Evolutionary conservation across 129 eudicot genomes (phyloP), one percentile per base, ranked within the genome.

Genomic region (Centella asiatica): DNA sequence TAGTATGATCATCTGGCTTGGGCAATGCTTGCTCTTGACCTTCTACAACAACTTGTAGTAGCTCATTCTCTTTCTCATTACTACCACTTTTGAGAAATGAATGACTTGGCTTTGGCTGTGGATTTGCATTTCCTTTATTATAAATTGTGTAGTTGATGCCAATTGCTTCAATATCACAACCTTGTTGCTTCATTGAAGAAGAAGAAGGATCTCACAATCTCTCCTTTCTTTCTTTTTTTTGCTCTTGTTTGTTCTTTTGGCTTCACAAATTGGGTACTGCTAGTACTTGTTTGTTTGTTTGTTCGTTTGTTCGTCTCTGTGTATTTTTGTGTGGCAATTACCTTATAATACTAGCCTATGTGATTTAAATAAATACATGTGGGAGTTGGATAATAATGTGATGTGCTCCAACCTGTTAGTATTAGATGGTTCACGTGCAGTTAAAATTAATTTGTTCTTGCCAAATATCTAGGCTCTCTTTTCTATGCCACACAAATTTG

Each of bases 81-180:
- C 55, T 59, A 64, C 64, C 71, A 70, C 71, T 13, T 26, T 57
- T 66, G 48, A 71, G 62, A 28, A 77, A 68, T 39, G n/a, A n/a
- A n/a, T n/a, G n/a, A n/a, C n/a, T n/a, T 52, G 68, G 65, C 55
- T 75, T 70, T 56, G 69, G 62, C 25, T 62, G 22, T 1, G 57
- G 13, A 25, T 76, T 23, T 69, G 75, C 49, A n/a, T n/a, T n/a
- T n/a, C n/a, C n/a, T n/a, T n/a, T n/a, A n/a, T 64, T 72, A 75
- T 58, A 63, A 72, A 93, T 81, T 33, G 87, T 63, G 89, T 84
- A 93, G 62, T 78, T 93, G 76, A 93, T 85, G 70, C 95, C 96
- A 33, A 77, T 66, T 64, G 99, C 99, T 82, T 87, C 80, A 74
- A 93, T 87, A 62, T 88, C 95, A 77, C 99, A 93, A 57, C 95